Base-by-base conservation (phyloP, 176 grass and related monocot species). In the Typha latifolia region DNA sequence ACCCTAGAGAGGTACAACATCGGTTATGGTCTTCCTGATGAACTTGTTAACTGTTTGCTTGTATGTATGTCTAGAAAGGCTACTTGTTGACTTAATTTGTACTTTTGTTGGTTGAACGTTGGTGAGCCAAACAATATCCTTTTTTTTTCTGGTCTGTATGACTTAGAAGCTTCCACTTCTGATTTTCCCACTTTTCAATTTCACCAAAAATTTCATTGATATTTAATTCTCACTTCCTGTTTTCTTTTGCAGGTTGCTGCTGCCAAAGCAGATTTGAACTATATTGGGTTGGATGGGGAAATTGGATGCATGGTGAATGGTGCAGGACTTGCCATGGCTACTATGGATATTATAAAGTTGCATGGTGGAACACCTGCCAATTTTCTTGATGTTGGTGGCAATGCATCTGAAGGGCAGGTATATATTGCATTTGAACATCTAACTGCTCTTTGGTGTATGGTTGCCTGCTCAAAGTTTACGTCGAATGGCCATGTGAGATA, bases 281-380 rank as follows among this genome's bases (percentile, higher is more conserved):
- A 99, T 71, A 99, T 90, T 63, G 95, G 95, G 66, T 85, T 99
- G 71, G 95, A 99, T 79, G 95, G 89, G 77, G 95, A 94, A 79
- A 99, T 99, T 76, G 95, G 95, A 69, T 99, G 95, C 84, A 99
- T 99, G 95, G 95, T 99, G 49, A 99, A 99, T 62, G 95, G 95
- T 81, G 95, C 95, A 68, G 95, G 95, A 74, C 79, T 99, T 70
- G 95, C 95, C 51, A 99, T 99, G 95, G 95, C 95, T 74, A 99
- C 95, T 1, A 99, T 99, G 95, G 95, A 99, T 56, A 99, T 99
- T 69, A 99, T 99, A 69, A 99, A 99, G 77, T 76, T 94, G 70
- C 95, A 99, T 79, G 95, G 95, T 51, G 95, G 95, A 69, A 99
- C 95, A 52, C 89, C 95, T 66, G 95, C 95, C 75, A 99, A 99